These are phyloP conservation scores for Leishmania mexicana DNA, from an alignment of 208 protist species.

Conservation along the genomic window DNA sequence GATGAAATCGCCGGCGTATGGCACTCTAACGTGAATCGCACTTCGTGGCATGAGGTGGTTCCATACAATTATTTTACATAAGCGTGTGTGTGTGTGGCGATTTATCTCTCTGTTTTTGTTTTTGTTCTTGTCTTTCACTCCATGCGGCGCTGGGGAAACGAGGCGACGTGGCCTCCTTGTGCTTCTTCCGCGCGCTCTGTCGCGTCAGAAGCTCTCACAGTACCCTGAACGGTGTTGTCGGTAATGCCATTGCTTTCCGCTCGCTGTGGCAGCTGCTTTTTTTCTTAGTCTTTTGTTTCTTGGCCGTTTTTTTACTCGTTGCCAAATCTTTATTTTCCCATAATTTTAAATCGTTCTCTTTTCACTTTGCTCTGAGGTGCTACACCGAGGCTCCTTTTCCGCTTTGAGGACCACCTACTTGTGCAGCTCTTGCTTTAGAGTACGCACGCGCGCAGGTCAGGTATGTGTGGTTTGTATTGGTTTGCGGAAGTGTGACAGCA, in stretches of 20 bases:
- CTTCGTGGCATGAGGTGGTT: not conserved
- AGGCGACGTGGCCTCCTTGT: not conserved
- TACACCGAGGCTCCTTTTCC: not conserved
- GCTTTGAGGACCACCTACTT: not conserved
- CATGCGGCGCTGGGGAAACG: not conserved
- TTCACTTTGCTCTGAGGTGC: not conserved
- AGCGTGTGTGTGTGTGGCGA: not conserved
- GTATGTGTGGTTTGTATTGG: not conserved
- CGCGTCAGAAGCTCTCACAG: not conserved
- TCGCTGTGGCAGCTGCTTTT: not conserved
- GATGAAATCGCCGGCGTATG: not conserved
- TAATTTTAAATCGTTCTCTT: not conserved
- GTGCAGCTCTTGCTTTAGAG: not conserved
- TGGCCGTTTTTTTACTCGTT: not conserved
- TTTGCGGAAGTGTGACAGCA: not conserved
- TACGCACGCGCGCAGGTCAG: not conserved
- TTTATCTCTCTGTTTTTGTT: not conserved
- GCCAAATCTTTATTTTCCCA: not conserved
- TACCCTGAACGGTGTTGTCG: not conserved
- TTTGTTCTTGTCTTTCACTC: not conserved
- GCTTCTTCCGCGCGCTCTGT: not conserved
- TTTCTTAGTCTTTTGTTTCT: not conserved
- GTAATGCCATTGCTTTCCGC: not conserved
- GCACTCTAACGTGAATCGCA: not conserved
- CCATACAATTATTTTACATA: not conserved